Evolutionary conservation across 345 rosid species (phyloP), one percentile per base, ranked within the genome.

Genomic region (Heritiera fomes): DNA sequence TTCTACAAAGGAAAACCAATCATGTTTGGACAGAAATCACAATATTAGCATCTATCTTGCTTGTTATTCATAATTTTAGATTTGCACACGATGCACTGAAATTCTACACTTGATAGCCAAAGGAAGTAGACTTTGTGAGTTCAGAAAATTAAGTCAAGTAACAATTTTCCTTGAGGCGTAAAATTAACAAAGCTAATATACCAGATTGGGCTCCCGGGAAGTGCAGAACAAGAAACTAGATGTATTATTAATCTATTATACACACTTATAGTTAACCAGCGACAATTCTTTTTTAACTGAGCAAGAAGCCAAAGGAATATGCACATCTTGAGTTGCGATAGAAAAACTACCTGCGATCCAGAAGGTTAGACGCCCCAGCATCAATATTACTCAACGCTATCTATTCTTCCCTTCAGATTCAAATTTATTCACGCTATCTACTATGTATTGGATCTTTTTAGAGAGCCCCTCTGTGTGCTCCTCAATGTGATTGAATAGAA

Each of bases 401-500:
- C 34, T 68, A 13, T 45, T 68, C 8, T 15, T 45, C 34, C 34
- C 55, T 69, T 69, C 34, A 9, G 73, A 69, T 38, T 73, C 76
- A 38, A 73, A 9, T 45, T 53, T 30, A 34, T 73, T 30, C 80
- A 95, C 96, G 18, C 78, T 90, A 38, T 92, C 92, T 55, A 92
- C 94, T 64, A 91, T 90, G 85, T 88, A 92, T 34, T 89, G 88
- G 77, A 95, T 91, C 86, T 87, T 93, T 84, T 88, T 92, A n/a
- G 98, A 89, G 52, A 95, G 87, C 71, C 83, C 83, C 81, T 89
- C 89, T 3, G 92, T 91, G 80, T 95, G 94, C 80, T 90, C 89
- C 73, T 93, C 99, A 40, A 95, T 92, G 68, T 93, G 97, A 78
- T 95, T 92, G 53, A 93, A 91, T 18, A 95, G 81, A 77, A 92